phyloP scores from a whole-genome alignment of 768 basidiomycete genomes.

The Suillus bovinus region DNA sequence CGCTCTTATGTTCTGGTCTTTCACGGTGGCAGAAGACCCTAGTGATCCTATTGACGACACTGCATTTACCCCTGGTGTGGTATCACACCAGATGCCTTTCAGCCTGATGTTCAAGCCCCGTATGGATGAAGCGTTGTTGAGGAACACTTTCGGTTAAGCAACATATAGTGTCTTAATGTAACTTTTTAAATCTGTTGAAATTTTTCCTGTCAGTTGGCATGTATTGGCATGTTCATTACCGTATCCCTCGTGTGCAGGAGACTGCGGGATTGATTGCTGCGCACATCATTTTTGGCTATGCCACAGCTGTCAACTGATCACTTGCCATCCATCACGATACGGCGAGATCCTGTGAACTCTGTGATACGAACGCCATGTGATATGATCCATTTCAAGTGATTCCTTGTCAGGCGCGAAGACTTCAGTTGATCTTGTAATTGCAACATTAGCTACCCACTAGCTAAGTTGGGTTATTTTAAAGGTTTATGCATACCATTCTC shows the following conservation, averaged over 20 bases:
- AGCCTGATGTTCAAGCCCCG: conserved; percentile 54
- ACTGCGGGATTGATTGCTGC: neutral
- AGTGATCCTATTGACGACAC: conserved; percentile 56
- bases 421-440: no score
- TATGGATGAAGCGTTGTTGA: conserved; percentile 19
- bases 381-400: neutral
- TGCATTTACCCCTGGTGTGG: conserved; percentile 63
- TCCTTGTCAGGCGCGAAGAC: no score
- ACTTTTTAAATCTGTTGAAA: no score
- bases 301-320: neutral
- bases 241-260: neutral
- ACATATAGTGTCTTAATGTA: no score
- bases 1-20: conserved; percentile 65
- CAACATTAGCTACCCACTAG: no score
- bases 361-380: neutral
- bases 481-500: neutral
- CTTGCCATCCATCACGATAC: neutral
- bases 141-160: neutral
- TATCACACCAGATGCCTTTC: conserved; percentile 64
- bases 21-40: conserved; percentile 50
- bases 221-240: no score
- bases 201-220: no score
- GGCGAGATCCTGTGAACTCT: neutral
- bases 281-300: neutral
- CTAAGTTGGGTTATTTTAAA: no score